A percentile compares a stretch with the other conserved stretches of the same genome.
Conservation (phyloP, 768 basidiomycete genomes). For the Hericium alpestre region DNA sequence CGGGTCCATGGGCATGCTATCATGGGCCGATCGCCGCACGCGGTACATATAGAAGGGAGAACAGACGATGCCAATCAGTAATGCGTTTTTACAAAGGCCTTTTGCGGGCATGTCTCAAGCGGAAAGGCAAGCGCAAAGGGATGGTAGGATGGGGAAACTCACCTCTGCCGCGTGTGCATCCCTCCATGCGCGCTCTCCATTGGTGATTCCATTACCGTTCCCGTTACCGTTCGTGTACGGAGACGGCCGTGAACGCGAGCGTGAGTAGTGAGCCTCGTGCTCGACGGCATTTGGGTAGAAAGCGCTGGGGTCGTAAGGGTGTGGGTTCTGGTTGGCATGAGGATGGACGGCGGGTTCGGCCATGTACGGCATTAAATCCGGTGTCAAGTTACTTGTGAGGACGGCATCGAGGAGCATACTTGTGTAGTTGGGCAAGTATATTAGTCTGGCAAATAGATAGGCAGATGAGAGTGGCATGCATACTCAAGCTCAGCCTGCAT, state of each 20-base stretch:
- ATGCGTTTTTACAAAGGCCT: too few relatives aligned
- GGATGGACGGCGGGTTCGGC: neutral
- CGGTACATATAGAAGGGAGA: too few relatives aligned
- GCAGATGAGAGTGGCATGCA: neutral
- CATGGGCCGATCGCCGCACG: too few relatives aligned
- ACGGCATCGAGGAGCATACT: slow-evolving; percentile 15
- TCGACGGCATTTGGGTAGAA: neutral
- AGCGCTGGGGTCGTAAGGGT: neutral
- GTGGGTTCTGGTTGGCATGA: neutral
- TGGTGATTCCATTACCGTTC: neutral
- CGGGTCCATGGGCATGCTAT: too few relatives aligned
- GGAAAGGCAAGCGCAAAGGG: too few relatives aligned
- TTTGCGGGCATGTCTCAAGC: too few relatives aligned
- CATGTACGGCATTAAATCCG: neutral
- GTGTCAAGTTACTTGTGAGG: neutral
- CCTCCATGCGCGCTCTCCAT: neutral
- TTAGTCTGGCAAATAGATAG: neutral
- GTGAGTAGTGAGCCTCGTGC: neutral
- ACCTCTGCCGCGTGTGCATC: neutral
- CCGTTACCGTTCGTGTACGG: neutral
- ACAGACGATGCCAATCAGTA: too few relatives aligned
- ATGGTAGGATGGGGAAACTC: too few relatives aligned
- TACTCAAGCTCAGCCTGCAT: slow-evolving; percentile 13
- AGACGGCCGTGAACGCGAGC: neutral
- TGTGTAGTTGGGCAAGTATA: neutral